These are phyloP conservation scores for Aspergillus alliaceus DNA, from an alignment of 2,329 filamentous ascomycete species.

Conservation along the genomic window DNA sequence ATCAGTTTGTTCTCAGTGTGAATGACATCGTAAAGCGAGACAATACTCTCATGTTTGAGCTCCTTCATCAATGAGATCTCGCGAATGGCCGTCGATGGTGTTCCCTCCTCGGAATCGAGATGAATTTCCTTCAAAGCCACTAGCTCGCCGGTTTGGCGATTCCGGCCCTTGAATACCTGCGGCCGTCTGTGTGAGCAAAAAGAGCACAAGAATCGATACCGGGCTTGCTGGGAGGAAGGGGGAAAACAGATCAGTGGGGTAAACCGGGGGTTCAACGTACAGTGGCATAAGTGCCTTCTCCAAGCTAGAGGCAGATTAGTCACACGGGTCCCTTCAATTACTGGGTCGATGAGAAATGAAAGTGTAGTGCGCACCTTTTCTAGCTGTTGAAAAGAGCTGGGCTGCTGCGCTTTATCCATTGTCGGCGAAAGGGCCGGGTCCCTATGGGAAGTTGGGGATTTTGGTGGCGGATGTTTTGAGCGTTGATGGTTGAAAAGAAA, in stretches of 20 bases:
- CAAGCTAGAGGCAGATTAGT: slow-evolving; percentile 58
- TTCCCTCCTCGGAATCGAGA: slow-evolving; percentile 96
- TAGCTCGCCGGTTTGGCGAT: slow-evolving; percentile 92
- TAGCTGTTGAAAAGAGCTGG: slow-evolving; percentile 97
- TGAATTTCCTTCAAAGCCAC: slow-evolving; percentile 98
- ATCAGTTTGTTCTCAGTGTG: slow-evolving; percentile 99
- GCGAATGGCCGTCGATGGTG: slow-evolving; percentile 92
- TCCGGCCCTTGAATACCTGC: slow-evolving; percentile 97
- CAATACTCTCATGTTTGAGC: slow-evolving; percentile 97
- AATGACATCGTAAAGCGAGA: slow-evolving; percentile 95
- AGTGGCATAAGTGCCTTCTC: slow-evolving; percentile 97
- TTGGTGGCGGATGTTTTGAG: slow-evolving; percentile 15
- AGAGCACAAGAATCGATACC: neutral
- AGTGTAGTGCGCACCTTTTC: slow-evolving; percentile 64
- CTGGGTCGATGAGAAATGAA: neutral
- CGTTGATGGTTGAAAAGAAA: slow-evolving; percentile 34
- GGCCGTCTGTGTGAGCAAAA: slow-evolving; percentile 19
- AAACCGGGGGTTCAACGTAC: slow-evolving; percentile 53
- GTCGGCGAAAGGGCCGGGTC: slow-evolving; percentile 16
- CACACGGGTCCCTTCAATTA: slow-evolving; percentile 11
- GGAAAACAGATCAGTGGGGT: neutral
- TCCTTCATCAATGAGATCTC: slow-evolving; percentile 99
- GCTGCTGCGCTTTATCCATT: slow-evolving; percentile 92
- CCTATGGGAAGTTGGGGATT: slow-evolving; percentile 14
- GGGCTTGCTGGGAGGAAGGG: slow-evolving; percentile 4